These are phyloP conservation scores for Neodidymelliopsis sp. DNA, from an alignment of 2,329 filamentous ascomycete species.

Conservation along the genomic window DNA sequence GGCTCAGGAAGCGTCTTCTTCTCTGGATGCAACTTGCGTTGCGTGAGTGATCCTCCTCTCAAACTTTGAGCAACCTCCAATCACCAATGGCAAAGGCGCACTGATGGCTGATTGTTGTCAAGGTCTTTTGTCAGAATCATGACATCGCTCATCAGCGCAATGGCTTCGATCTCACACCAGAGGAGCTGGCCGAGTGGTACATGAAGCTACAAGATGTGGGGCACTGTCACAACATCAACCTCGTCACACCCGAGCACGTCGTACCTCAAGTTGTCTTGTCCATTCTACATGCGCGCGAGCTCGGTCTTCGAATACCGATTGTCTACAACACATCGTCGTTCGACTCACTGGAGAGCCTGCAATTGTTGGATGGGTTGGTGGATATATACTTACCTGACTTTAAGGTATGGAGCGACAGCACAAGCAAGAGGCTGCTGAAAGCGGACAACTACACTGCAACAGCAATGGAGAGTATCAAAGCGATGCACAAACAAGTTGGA, in stretches of 20 bases:
- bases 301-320: slow-evolving; percentile 75
- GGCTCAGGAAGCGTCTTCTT: slow-evolving; percentile 85
- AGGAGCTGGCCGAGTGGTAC: slow-evolving; percentile 83
- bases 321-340: slow-evolving; percentile 87
- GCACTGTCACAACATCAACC: slow-evolving; percentile 88
- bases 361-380: slow-evolving; percentile 78
- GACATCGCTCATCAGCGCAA: slow-evolving; percentile 85
- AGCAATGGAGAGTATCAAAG: slow-evolving; percentile 78
- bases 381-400: slow-evolving; percentile 92
- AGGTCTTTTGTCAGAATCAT: slow-evolving; percentile 65
- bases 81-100: too few relatives aligned
- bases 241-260: slow-evolving; percentile 86
- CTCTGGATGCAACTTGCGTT: slow-evolving; percentile 76
- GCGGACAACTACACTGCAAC: slow-evolving; percentile 76
- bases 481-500: slow-evolving; percentile 82
- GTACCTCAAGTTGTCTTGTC: slow-evolving; percentile 82
- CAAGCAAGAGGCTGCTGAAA: slow-evolving; percentile 76
- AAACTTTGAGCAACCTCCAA: too few relatives aligned
- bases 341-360: slow-evolving; percentile 75
- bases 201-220: slow-evolving; percentile 81
- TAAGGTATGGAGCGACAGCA: slow-evolving; percentile 76
- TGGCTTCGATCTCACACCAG: slow-evolving; percentile 78
- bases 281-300: slow-evolving; percentile 74
- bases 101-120: too few relatives aligned
- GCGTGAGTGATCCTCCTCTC: slow-evolving; percentile 53